Base-by-base conservation (phyloP, 108 stramenopile genomes). In the Skeletonema grethae region DNA sequence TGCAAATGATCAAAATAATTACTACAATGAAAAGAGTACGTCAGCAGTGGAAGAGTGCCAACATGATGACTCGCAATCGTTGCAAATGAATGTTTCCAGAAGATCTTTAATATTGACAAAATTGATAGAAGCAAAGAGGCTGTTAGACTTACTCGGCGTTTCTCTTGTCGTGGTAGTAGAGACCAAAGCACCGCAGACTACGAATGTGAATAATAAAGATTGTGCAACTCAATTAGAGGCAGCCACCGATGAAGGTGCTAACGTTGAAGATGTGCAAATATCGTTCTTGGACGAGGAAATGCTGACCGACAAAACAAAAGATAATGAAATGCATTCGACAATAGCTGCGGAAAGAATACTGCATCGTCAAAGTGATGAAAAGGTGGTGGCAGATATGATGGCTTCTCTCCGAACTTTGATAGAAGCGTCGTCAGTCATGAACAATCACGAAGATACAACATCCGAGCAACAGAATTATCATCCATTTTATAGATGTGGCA, bases 351-450 rank as follows among this genome's bases (percentile, higher is more conserved):
- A 72, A 56, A 57, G 57, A 65, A 81, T 65, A 15, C 30, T 84
- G 18, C 69, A 74, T 24, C 79, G 84, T 12, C 73, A 81, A 53
- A 68, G 78, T 2, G 82, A 86, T 56, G 79, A 86, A 41, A 65
- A 72, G 28, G 82, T 84, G 5, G 73, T 70, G 5, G 82, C 67
- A 18, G 76, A 86, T 43, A 83, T 82, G 62, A 82, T 82, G 79
- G 63, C 69, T 60, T 80, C 82, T 15, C 69, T 84, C 16, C 55
- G 67, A 35, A 69, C 82, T 8, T 46, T 81, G 41, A 69, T 81
- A 36, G 67, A 69, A 63, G 35, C 61, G 56, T 73, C 85, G 6
- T 60, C 61, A 18, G 48, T 46, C 31, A 70, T 76, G 16, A 41
- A 57, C 18, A 18, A 67, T 59, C 22, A 69, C 22, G 38, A 38